Evolutionary conservation across 139 green algal species (phyloP).

Genomic region (Eudorina sp.): DNA sequence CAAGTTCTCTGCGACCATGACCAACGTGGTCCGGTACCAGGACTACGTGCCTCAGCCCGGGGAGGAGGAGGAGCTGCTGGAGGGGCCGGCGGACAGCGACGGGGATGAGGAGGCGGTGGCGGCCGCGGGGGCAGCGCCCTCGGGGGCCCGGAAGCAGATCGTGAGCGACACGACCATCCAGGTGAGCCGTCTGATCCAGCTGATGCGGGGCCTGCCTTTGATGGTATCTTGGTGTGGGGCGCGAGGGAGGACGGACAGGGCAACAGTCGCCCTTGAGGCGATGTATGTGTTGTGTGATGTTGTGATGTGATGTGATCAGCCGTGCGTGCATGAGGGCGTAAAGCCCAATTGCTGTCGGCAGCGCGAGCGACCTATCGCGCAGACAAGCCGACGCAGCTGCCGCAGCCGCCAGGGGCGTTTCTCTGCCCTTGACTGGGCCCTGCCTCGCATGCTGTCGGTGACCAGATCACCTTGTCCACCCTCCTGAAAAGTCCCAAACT

Average conservation of each 20-base stretch:
- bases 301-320: neutral
- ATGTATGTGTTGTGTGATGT: neutral
- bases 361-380: too few species aligned
- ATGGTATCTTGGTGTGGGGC: neutral
- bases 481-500: too few species aligned
- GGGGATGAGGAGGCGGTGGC: neutral
- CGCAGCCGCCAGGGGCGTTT: too few species aligned
- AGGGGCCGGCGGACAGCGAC: neutral
- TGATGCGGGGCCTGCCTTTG: neutral
- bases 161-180: constrained; percentile 63
- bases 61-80: neutral
- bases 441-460: neutral
- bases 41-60: neutral
- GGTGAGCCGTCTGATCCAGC: too few species aligned
- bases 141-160: constrained; percentile 50
- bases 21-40: constrained; percentile 77
- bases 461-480: too few species aligned
- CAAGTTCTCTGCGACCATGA: constrained; percentile 80
- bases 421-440: too few species aligned
- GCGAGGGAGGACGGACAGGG: neutral
- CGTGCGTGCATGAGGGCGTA: neutral
- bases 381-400: too few species aligned
- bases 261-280: neutral
- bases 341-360: neutral
- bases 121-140: neutral